phyloP scores from a whole-genome alignment of 1,284 basidiomycete genomes.

The Ceratobasidium sp. region DNA sequence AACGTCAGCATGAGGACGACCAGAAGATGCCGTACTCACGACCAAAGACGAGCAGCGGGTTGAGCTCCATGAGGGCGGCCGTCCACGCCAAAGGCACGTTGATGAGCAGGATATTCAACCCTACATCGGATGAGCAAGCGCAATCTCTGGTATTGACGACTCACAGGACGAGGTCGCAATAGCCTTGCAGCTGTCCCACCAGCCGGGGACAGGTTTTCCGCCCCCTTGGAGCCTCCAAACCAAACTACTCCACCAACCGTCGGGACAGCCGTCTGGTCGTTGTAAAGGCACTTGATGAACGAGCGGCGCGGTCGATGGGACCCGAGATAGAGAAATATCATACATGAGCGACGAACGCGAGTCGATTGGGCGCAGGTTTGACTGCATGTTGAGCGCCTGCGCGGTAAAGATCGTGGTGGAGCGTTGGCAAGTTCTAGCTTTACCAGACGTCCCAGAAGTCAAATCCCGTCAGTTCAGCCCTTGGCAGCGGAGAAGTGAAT shows the following conservation, averaged over 20 bases:
- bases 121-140: neutral
- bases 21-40: neutral
- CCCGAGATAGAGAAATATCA: neutral
- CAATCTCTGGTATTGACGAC: neutral
- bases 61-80: constrained; percentile 19
- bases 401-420: neutral
- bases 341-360: neutral
- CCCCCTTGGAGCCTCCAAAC: constrained; percentile 14
- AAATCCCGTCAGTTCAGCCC: neutral
- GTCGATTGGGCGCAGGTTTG: neutral
- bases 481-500: neutral
- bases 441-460: neutral
- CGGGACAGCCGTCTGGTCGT: neutral
- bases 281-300: neutral
- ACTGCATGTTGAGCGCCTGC: constrained; percentile 27
- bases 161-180: constrained; percentile 15
- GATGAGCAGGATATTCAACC: constrained; percentile 32
- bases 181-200: constrained; percentile 5
- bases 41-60: constrained; percentile 11
- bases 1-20: neutral
- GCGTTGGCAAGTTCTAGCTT: constrained; percentile 18
- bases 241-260: constrained; percentile 21
- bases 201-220: constrained; percentile 13
- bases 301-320: constrained; percentile 13
- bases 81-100: constrained; percentile 36